These are phyloP conservation scores for Myriosclerotinia curreyana DNA, from an alignment of 2,329 filamentous ascomycete genomes.

Conservation along the genomic window DNA sequence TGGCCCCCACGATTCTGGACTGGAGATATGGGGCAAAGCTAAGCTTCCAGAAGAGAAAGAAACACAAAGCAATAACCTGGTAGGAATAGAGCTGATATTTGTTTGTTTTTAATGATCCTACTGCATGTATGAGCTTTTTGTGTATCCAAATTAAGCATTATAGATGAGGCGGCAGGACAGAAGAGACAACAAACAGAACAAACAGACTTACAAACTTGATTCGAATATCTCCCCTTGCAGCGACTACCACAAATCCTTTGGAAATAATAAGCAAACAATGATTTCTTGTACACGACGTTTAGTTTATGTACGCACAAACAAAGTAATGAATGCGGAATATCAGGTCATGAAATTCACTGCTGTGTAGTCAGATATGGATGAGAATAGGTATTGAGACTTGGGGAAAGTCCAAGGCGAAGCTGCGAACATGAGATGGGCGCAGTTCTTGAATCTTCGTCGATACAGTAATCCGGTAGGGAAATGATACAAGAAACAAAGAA, in stretches of 20 bases:
- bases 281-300: constrained; percentile 5
- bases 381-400: constrained; percentile 1
- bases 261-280: background rate
- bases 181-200: constrained; percentile 13
- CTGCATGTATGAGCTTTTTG: constrained; percentile 11
- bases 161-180: constrained; percentile 2
- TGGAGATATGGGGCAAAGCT: constrained; percentile 27
- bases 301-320: constrained; percentile 12
- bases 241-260: constrained; percentile 13
- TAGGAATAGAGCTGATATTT: constrained; percentile 13
- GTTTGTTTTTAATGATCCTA: constrained; percentile 22
- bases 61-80: constrained; percentile 1
- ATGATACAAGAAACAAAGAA: background rate
- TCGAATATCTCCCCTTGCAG: constrained; percentile 17
- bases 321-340: background rate
- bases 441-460: background rate
- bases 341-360: background rate
- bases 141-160: constrained; percentile 10
- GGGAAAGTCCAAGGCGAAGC: constrained; percentile 7
- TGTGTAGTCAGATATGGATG: background rate
- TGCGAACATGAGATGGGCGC: constrained; percentile 7
- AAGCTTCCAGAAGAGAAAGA: constrained; percentile 21
- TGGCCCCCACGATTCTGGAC: constrained; percentile 18
- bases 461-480: background rate
- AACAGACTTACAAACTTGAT: constrained; percentile 14